phyloP scores from a whole-genome alignment of 495 filamentous ascomycete genomes.

The Viridothelium virens region DNA sequence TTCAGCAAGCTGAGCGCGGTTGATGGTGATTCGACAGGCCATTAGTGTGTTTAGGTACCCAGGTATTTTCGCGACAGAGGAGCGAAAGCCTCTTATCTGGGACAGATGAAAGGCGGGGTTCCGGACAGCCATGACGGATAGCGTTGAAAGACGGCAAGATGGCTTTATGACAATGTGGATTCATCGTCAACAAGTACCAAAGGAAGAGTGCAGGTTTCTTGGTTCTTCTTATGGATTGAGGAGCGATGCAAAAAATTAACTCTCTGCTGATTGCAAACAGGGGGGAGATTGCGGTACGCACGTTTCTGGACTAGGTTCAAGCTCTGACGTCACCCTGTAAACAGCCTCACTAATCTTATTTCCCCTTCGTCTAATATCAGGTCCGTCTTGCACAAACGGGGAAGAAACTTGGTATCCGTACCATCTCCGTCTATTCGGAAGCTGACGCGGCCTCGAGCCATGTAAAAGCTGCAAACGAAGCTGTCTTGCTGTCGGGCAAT shows the following conservation, averaged over 20 bases:
- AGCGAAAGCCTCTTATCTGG: slow-evolving; percentile 5
- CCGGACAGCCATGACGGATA: background rate
- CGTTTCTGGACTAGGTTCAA: slow-evolving; percentile 32
- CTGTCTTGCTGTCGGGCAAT: slow-evolving; percentile 41
- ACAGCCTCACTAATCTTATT: background rate
- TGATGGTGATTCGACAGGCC: background rate
- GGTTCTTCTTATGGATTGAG: background rate
- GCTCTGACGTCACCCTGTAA: slow-evolving; percentile 7
- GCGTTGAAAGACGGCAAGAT: background rate
- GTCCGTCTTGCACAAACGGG: slow-evolving; percentile 30
- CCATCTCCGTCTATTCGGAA: slow-evolving; percentile 49
- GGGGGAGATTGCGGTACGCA: slow-evolving; percentile 51
- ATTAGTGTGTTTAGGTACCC: background rate
- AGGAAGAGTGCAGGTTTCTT: background rate
- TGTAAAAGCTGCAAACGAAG: slow-evolving; percentile 46
- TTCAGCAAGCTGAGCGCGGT: background rate
- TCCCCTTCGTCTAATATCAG: background rate
- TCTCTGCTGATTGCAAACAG: slow-evolving; percentile 42
- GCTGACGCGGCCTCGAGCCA: slow-evolving; percentile 50
- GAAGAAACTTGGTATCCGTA: slow-evolving; percentile 37
- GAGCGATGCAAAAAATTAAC: slow-evolving; percentile 28
- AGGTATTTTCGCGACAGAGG: background rate
- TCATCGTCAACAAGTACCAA: background rate
- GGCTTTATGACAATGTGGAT: background rate
- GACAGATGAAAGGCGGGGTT: slow-evolving; percentile 9